phyloP scores from a whole-genome alignment of 2,329 filamentous ascomycete species.

The Knufia petricola region DNA sequence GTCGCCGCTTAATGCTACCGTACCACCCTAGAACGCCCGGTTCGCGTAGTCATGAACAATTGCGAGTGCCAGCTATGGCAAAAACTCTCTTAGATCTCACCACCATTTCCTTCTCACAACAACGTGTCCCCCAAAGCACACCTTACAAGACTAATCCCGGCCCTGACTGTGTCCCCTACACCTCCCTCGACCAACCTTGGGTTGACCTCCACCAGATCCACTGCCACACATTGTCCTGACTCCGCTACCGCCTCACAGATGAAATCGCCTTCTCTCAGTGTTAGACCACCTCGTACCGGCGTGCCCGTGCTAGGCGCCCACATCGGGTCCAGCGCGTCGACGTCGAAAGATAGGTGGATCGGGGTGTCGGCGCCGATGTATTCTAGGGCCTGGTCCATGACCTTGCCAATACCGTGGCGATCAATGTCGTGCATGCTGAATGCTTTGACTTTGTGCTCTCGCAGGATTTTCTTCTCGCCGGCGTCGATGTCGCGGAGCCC shows the following conservation, averaged over 20 bases:
- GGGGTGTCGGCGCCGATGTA: slow-evolving; percentile 92
- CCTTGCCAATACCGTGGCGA: slow-evolving; percentile 83
- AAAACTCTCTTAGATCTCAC: background rate
- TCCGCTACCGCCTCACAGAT: slow-evolving; percentile 83
- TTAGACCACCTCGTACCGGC: slow-evolving; percentile 84
- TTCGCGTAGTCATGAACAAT: too few relatives aligned
- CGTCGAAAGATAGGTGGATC: slow-evolving; percentile 94
- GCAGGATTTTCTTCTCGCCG: slow-evolving; percentile 86
- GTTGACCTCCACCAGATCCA: slow-evolving; percentile 78
- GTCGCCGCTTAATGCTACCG: too few relatives aligned
- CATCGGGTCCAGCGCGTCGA: slow-evolving; percentile 90
- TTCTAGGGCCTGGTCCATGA: slow-evolving; percentile 96
- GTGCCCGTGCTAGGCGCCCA: slow-evolving; percentile 96
- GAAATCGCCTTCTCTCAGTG: slow-evolving; percentile 89
- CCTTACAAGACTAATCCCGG: slow-evolving; percentile 81
- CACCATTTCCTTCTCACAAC: background rate
- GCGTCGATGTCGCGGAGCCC: slow-evolving; percentile 84
- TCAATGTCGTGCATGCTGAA: slow-evolving; percentile 99
- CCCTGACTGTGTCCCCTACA: slow-evolving; percentile 75
- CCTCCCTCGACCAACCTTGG: slow-evolving; percentile 60
- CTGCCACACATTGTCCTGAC: slow-evolving; percentile 66
- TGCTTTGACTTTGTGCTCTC: slow-evolving; percentile 82
- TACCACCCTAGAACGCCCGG: too few relatives aligned
- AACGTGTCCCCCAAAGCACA: slow-evolving; percentile 81
- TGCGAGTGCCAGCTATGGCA: too few relatives aligned